These are phyloP conservation scores for Tetrahymena malaccensis DNA, from an alignment of 73 alveolate genomes.

Conservation along the genomic window DNA sequence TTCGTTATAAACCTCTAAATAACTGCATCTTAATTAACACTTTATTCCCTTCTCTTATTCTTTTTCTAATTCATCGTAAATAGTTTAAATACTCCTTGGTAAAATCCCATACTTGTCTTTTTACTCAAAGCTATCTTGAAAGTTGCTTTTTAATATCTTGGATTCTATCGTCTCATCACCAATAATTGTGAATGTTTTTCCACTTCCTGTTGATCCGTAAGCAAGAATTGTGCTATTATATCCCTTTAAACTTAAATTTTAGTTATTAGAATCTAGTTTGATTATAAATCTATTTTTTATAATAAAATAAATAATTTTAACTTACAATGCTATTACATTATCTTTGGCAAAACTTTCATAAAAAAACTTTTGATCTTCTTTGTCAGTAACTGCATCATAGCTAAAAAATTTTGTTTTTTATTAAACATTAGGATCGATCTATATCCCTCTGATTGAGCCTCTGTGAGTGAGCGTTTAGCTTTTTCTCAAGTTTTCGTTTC, in stretches of 20 bases:
- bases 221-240: constrained; percentile 91
- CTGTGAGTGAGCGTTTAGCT: neutral
- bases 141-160: neutral
- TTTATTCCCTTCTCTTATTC: constrained; percentile 52
- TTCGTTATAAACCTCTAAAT: constrained; percentile 85
- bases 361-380: neutral
- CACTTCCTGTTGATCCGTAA: constrained; percentile 97
- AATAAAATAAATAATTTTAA: neutral
- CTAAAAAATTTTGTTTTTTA: neutral
- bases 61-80: constrained; percentile 69
- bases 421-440: neutral
- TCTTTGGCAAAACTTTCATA: neutral
- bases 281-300: too few species aligned
- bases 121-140: neutral
- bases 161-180: constrained; percentile 54
- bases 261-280: neutral
- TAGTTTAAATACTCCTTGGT: constrained; percentile 76
- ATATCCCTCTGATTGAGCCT: neutral
- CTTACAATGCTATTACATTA: neutral
- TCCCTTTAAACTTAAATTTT: constrained; percentile 30
- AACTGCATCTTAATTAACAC: constrained; percentile 48
- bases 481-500: neutral
- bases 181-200: constrained; percentile 94
- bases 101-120: constrained; percentile 61
- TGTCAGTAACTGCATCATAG: neutral